Evolutionary conservation across 2,329 filamentous ascomycete species (phyloP).

Genomic region (Rutstroemia sp.): DNA sequence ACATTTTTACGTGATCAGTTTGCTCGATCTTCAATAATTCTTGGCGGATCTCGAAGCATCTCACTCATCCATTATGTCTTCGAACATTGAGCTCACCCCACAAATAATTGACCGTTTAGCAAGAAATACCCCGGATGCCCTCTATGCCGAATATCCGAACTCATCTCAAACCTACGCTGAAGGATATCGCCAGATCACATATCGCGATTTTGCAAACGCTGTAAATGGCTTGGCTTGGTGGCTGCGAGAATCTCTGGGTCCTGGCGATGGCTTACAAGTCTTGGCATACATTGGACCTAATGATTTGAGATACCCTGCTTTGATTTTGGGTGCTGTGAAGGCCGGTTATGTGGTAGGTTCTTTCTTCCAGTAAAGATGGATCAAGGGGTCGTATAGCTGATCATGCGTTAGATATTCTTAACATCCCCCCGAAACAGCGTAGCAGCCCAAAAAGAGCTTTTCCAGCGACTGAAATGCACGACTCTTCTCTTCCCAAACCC

Average conservation of each 20-base stretch:
- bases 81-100: too few relatives aligned
- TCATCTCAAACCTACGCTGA: too few relatives aligned
- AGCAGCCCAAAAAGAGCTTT: neutral
- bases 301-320: slow-evolving; percentile 1
- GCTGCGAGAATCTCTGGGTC: slow-evolving; percentile 9
- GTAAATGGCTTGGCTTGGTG: slow-evolving; percentile 15
- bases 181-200: too few relatives aligned
- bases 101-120: too few relatives aligned
- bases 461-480: neutral
- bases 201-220: slow-evolving; percentile 6
- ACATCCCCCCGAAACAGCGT: neutral
- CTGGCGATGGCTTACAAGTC: slow-evolving; percentile 28
- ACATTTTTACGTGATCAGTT: too few relatives aligned
- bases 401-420: neutral
- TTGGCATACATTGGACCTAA: slow-evolving; percentile 36
- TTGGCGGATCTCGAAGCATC: too few relatives aligned
- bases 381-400: neutral
- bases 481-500: neutral
- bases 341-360: neutral
- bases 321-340: neutral
- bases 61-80: too few relatives aligned
- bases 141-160: too few relatives aligned
- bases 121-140: too few relatives aligned
- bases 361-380: neutral
- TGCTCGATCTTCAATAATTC: too few relatives aligned